Percentiles rank a stretch among this genome's conserved stretches.
These are phyloP conservation scores for Termitomyces sp. DNA, from an alignment of 768 basidiomycete genomes.

Conservation along the genomic window DNA sequence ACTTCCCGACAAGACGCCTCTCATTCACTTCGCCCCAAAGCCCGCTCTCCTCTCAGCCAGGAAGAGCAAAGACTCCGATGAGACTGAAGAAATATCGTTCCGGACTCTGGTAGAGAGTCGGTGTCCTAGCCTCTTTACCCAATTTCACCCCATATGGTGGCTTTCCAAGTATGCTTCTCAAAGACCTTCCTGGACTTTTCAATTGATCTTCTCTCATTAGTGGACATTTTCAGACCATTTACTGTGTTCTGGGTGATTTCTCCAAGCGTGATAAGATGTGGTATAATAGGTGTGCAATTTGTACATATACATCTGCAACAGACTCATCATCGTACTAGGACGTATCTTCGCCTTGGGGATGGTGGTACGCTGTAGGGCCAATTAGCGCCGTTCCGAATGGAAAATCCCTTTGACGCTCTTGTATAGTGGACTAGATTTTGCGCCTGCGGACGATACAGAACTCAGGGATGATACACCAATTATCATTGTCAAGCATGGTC, in stretches of 20 bases:
- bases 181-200: not conserved
- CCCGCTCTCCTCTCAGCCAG: slow-evolving; percentile 34
- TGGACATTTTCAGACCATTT: slow-evolving; percentile 64
- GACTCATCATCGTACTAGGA: slow-evolving; percentile 27
- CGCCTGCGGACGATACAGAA: slow-evolving; percentile 40
- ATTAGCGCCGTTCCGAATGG: slow-evolving; percentile 4
- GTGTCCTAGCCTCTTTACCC: slow-evolving; percentile 39
- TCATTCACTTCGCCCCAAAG: slow-evolving; percentile 37
- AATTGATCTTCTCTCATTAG: slow-evolving; percentile 25
- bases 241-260: slow-evolving; percentile 59
- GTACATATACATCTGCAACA: not conserved
- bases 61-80: slow-evolving; percentile 26
- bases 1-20: slow-evolving; percentile 21
- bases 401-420: not conserved
- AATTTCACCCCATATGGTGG: slow-evolving; percentile 49
- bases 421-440: slow-evolving; percentile 63
- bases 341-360: slow-evolving; percentile 48
- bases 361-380: slow-evolving; percentile 61
- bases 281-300: slow-evolving; percentile 47
- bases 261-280: slow-evolving; percentile 50
- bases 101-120: slow-evolving; percentile 36
- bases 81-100: slow-evolving; percentile 35
- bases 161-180: slow-evolving; percentile 38
- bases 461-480: slow-evolving; percentile 44
- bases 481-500: slow-evolving; percentile 56